Base-by-base conservation (phyloP, 78 protist species). In the Trichosphaerium sp. region DNA sequence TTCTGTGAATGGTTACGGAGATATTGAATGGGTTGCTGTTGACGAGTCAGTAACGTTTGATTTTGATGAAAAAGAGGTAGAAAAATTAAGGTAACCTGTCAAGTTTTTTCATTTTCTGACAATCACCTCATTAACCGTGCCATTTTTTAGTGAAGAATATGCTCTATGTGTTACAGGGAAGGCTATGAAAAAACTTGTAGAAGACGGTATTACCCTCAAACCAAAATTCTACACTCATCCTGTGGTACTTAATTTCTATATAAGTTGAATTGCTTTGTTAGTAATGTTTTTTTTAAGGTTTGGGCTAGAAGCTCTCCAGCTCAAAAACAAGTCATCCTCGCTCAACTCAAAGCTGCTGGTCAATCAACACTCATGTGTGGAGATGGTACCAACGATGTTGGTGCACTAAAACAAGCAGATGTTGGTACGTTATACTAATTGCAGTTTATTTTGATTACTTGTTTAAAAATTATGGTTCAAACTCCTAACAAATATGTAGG, bases 301-400 rank as follows among this genome's bases (percentile, higher is more conserved):
- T 87, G 78, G 40, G 92, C 94, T 8, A 69, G 94, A 3, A 78
- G 65, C 5, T 42, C 92, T 15, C 94, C 92, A n/a, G 78, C 75
- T 18, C 92, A 91, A 38, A 89, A 91, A 69, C 89, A 69, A 43
- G 28, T 49, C 41, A 59, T 61, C 32, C 42, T 78, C 4, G 1
- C 52, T 0, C 63, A 64, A 32, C 71, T 91, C 37, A 83, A 88
- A 34, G 10, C 1, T 14, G 11, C 5, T 26, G 97, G 95, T 28
- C 49, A 49, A 34, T 0, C 7, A 37, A 79, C 94, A 12, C 84
- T 93, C 69, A 97, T 98, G 99, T 92, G 97, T 37, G 99, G 99
- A n/a, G 99, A 98, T 67, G 99, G 99, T 57, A 92, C 99, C 3
- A 98, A 98, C 78, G 99, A 98, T 55, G 99, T 96, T n/a, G 98